These are phyloP conservation scores for Tillandsia fasciculata DNA, from an alignment of 176 grass and related monocot species.

Conservation along the genomic window DNA sequence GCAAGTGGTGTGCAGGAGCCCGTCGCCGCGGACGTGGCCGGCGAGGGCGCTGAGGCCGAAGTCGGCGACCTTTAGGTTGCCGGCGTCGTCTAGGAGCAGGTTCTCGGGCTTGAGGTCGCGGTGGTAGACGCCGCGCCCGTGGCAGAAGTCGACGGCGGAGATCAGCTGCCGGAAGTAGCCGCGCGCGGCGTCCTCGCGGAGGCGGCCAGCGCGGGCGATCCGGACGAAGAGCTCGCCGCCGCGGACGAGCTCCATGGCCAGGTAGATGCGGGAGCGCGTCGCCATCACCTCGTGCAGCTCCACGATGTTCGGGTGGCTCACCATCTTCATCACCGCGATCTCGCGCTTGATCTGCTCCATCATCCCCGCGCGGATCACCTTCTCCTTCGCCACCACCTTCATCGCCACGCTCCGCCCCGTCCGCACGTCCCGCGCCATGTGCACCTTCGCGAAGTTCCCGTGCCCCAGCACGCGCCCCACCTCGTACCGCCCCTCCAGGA, in stretches of 20 bases:
- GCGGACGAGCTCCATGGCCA: conserved; percentile 32
- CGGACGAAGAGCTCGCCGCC: conserved; percentile 21
- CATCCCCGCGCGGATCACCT: conserved; percentile 41
- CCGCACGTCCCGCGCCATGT: conserved; percentile 35
- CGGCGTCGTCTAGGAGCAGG: conserved; percentile 40
- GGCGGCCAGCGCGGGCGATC: conserved; percentile 28
- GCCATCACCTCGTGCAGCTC: conserved; percentile 57
- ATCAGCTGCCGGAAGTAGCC: conserved; percentile 41
- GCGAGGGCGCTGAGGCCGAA: conserved; percentile 39
- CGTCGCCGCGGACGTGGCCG: conserved; percentile 23
- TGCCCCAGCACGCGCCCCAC: conserved; percentile 41
- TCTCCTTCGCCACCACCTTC: conserved; percentile 50
- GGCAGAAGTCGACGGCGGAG: conserved; percentile 50
- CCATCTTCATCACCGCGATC: conserved; percentile 46
- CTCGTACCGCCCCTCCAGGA: conserved; percentile 39
- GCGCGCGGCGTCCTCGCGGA: conserved; percentile 30
- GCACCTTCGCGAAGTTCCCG: conserved; percentile 38
- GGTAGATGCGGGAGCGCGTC: conserved; percentile 37
- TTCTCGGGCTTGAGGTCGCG: conserved; percentile 52
- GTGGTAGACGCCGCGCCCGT: conserved; percentile 38
- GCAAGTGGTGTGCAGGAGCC: conserved; percentile 41
- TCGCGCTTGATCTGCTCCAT: conserved; percentile 52
- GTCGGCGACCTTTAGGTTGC: conserved; percentile 44
- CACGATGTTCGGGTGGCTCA: conserved; percentile 44
- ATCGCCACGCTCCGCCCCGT: conserved; percentile 30